phyloP scores from a whole-genome alignment of 768 basidiomycete species.

The Termitomyces sp. region DNA sequence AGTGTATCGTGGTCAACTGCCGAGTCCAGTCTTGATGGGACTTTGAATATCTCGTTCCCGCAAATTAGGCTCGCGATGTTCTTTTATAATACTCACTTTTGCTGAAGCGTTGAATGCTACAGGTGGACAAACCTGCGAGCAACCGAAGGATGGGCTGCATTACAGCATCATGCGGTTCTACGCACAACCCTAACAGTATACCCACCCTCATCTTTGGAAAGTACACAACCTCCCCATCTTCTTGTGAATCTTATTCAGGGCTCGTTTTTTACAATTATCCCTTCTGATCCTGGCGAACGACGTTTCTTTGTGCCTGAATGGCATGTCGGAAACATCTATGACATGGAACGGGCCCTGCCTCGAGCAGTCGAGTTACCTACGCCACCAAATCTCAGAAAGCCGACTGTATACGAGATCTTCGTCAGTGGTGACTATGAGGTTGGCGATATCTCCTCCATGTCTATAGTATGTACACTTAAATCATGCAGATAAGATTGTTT shows the following conservation, averaged over 20 bases:
- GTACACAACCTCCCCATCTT: conserved; percentile 37
- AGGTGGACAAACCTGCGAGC: conserved; percentile 74
- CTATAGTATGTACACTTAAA: not conserved
- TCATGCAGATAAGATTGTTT: conserved; percentile 70
- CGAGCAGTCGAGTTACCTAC: conserved; percentile 48
- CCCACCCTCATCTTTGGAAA: conserved; percentile 31
- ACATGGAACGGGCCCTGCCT: conserved; percentile 48
- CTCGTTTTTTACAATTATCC: conserved; percentile 72
- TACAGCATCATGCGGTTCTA: conserved; percentile 78
- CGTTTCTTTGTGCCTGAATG: conserved; percentile 42
- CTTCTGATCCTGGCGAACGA: conserved; percentile 24
- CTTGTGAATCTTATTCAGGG: conserved; percentile 64
- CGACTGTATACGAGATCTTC: conserved; percentile 62
- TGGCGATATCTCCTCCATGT: not conserved
- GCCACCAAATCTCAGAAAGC: conserved; percentile 33
- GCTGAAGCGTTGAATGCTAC: conserved; percentile 1
- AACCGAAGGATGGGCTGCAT: conserved; percentile 82
- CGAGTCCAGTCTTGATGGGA: conserved; percentile 37
- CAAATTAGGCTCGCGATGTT: conserved; percentile 43
- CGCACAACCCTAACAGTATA: conserved; percentile 59
- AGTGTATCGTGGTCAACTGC: conserved; percentile 55
- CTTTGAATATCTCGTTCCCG: conserved; percentile 62
- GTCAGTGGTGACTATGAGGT: conserved; percentile 87
- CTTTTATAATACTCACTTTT: not conserved
- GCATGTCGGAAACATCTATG: conserved; percentile 88